Evolutionary conservation across 2,329 filamentous ascomycete species (phyloP), one percentile per base, ranked within the genome.

Genomic region (Massarina eburnea): DNA sequence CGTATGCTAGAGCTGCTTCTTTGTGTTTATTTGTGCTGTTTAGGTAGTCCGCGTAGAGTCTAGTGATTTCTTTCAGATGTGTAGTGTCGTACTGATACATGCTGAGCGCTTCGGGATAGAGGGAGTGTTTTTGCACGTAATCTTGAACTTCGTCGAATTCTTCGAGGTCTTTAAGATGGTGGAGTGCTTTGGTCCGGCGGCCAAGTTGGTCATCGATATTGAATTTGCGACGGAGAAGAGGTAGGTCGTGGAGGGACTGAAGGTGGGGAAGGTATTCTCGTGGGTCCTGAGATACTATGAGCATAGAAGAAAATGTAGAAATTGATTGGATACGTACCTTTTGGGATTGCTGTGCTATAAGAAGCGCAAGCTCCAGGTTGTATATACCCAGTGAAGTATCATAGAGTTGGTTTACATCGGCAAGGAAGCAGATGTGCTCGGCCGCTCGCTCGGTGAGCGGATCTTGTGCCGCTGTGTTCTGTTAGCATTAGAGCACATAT

Each of bases 371-470:
- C 9, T 96, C 90, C 2, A 99, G 81, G 61, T 97, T 85, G 66
- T 99, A 99, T 2, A 97, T 77, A 1, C 91, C 91, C 2, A 99
- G 77, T 0, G 94, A 89, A 49, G 91, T 85, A 51, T 96, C 89
- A 61, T 96, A 99, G 0, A 99, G 81, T 30, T 85, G 84, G 67
- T 96, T 95, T 36, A 95, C 87, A 69, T 99, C 94, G 1, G 91
- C 89, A 33, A 99, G 80, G 77, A 99, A 99, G 76, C 91, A 97
- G 49, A 99, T 96, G 63, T 99, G 94, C 66, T 96, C 91, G 18
- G 96, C 86, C 0, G 92, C 92, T 67, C 86, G 86, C 57, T 97
- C 92, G 0, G 90, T 89, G 55, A 91, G 78, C 5, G 61, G 56
- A 40, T 67, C 41, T 84, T 80, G 50, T 3, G 56, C 44, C 42